Percentiles rank a stretch among this genome's conserved stretches.
Conservation (phyloP, 2,329 filamentous ascomycete species). For the Ophiosphaerella herpotricha region DNA sequence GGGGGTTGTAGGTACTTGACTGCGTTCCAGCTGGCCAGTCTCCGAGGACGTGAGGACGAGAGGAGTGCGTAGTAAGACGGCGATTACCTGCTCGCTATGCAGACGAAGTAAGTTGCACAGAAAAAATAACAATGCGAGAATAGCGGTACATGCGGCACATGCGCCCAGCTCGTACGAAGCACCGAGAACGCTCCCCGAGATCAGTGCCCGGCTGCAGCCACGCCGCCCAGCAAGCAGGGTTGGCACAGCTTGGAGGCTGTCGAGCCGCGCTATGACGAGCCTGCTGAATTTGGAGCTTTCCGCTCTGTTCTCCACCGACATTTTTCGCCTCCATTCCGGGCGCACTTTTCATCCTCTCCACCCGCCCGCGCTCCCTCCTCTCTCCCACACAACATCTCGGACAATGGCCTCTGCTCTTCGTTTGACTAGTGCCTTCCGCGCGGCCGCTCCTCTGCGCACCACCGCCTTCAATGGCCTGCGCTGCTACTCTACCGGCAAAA, state of each 20-base stretch:
- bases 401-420: slow-evolving; percentile 85
- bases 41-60: too few relatives aligned
- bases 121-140: too few relatives aligned
- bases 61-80: too few relatives aligned
- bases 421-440: slow-evolving; percentile 80
- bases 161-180: too few relatives aligned
- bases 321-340: slow-evolving; percentile 28
- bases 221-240: background rate
- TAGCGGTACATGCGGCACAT: too few relatives aligned
- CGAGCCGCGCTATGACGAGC: slow-evolving; percentile 14
- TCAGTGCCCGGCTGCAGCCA: too few relatives aligned
- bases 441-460: slow-evolving; percentile 67
- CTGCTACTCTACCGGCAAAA: slow-evolving; percentile 88
- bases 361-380: slow-evolving; percentile 41
- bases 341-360: slow-evolving; percentile 35
- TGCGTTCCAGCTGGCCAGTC: too few relatives aligned
- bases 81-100: too few relatives aligned
- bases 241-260: background rate
- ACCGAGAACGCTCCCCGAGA: too few relatives aligned
- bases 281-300: slow-evolving; percentile 6
- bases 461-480: slow-evolving; percentile 81
- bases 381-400: slow-evolving; percentile 39
- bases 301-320: slow-evolving; percentile 25
- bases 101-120: too few relatives aligned
- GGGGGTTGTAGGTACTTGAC: too few relatives aligned